Evolutionary conservation across 495 filamentous ascomycete genomes (phyloP).

Genomic region (Podospora tetraspora): DNA sequence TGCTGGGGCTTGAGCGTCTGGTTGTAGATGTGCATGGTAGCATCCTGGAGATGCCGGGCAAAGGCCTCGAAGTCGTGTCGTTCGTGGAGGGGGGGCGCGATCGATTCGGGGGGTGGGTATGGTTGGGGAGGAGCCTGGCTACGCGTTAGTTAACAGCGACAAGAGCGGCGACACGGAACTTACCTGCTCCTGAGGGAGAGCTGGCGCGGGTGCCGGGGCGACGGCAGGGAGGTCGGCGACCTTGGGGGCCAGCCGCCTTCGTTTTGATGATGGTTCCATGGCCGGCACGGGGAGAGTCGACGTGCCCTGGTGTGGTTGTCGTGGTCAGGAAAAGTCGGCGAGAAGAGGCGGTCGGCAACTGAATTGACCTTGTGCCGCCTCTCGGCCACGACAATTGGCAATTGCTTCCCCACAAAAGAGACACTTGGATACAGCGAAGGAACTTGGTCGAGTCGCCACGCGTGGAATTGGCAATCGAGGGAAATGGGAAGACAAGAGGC

Average conservation of each 20-base stretch:
- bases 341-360: constrained; percentile 3
- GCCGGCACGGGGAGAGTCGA: not conserved
- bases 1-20: constrained; percentile 49
- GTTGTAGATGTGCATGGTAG: constrained; percentile 49
- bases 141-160: constrained; percentile 1
- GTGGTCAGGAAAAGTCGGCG: not conserved
- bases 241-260: constrained; percentile 36
- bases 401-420: not conserved
- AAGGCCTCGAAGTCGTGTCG: constrained; percentile 54
- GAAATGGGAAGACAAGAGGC: too few species aligned
- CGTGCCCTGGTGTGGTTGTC: not conserved
- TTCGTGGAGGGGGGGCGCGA: constrained; percentile 28
- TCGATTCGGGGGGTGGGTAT: constrained; percentile 20
- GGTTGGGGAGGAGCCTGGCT: constrained; percentile 21
- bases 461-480: constrained; percentile 6
- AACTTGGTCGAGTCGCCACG: not conserved
- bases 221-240: constrained; percentile 26
- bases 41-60: constrained; percentile 54
- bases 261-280: constrained; percentile 37
- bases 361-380: not conserved
- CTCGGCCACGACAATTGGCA: not conserved
- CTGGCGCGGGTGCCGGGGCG: constrained; percentile 15
- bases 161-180: constrained; percentile 8
- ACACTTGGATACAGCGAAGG: not conserved
- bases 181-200: constrained; percentile 29